Conservation (phyloP, 257 asterid species). For the Fraxinus pennsylvanica region DNA sequence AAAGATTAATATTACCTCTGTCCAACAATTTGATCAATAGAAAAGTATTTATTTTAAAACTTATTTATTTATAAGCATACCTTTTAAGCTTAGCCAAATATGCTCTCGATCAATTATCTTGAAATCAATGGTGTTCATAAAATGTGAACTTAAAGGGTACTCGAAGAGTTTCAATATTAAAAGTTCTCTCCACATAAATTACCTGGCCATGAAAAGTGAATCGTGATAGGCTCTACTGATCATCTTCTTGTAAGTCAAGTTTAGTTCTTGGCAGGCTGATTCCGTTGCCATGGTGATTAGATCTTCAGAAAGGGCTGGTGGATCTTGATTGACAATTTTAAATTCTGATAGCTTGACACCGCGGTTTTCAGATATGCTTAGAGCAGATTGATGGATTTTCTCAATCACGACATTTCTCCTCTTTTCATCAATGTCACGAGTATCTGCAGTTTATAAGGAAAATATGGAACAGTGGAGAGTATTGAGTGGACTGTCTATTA, state of each 20-base stretch:
- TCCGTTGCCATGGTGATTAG: constrained; percentile 69
- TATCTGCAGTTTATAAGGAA: constrained; percentile 45
- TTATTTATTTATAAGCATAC: background rate
- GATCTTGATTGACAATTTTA: constrained; percentile 86
- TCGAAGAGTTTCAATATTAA: background rate
- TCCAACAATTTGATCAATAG: background rate
- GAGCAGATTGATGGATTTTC: constrained; percentile 66
- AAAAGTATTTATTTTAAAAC: background rate
- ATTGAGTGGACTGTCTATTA: background rate
- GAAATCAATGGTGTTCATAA: background rate
- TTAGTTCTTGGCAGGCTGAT: constrained; percentile 70
- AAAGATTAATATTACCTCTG: background rate
- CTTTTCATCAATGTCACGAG: constrained; percentile 83
- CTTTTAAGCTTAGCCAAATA: background rate
- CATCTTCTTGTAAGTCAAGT: constrained; percentile 79
- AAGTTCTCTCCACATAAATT: constrained; percentile 11
- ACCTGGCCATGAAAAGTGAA: constrained; percentile 97
- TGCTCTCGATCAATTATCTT: background rate
- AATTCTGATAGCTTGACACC: constrained; percentile 67
- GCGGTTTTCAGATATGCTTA: constrained; percentile 57
- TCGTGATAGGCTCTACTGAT: constrained; percentile 98
- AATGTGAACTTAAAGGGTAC: background rate
- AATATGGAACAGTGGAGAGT: background rate
- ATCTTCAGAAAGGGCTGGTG: constrained; percentile 80
- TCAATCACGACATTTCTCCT: constrained; percentile 72